Evolutionary conservation across 2,329 filamentous ascomycete genomes (phyloP), one percentile per base, ranked within the genome.

Genomic region (Orbilia brochopaga): DNA sequence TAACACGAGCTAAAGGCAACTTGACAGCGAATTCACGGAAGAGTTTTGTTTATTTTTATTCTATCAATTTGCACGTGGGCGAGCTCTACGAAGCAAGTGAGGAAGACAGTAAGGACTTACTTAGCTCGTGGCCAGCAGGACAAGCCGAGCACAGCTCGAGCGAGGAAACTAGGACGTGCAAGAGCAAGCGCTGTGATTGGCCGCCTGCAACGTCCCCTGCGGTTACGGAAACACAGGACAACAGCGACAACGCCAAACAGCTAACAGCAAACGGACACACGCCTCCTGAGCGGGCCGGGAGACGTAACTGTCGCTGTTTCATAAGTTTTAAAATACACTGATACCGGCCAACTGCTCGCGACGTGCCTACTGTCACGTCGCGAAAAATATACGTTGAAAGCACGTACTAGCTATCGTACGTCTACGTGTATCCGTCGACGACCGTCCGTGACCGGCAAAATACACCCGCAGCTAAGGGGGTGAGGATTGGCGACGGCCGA

Each of bases 141-240:
- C 6, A 32, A 32, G 27, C 27, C n/a, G n/a, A n/a, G n/a, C n/a
- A n/a, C n/a, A n/a, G 27, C 27, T 32, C 27, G 27, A 3, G 27
- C 27, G 27, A 32, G 27, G 27, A 32, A 32, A 32, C 27, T 4
- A 32, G 27, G 27, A 32, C 27, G 3, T 6, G 21, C 15, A 8
- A 13, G 6, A 40, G 6, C 53, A 40, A 40, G 53, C 27, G 13
- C 17, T 44, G 57, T 69, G 52, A 69, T 69, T 69, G 58, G 65
- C 44, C 58, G 21, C 19, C 63, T 56, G 2, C 56, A 69, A 61
- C 58, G 19, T 51, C 19, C 40, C 35, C 17, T 61, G 59, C 66
- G 66, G 53, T 44, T 63, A 58, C 66, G 63, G 59, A 59, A 63
- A 70, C 60, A 40, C 40, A 19, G 21, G 19, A 27, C n/a, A 42